Evolutionary conservation across 306 rosid genomes (phyloP), one percentile per base, ranked within the genome.

Genomic region (Lagenaria siceraria): DNA sequence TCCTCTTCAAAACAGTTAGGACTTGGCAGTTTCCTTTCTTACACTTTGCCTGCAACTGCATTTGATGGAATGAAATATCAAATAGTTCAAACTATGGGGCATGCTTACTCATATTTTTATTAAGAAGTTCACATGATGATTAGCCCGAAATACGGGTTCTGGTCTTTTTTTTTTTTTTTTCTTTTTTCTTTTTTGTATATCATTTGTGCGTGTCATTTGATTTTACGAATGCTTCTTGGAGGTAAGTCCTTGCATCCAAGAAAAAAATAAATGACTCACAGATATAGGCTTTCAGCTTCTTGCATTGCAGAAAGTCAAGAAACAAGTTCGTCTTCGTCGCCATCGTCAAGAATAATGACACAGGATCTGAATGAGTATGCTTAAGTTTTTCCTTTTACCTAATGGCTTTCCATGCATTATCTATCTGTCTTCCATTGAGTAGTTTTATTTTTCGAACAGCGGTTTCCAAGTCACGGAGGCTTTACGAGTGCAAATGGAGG

Each of bases 381-480:
- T 54, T 1, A 4, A 75, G 56, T 74, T 40, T 56, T 52, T 56
- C 51, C 12, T 62, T 43, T 7, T 21, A 15, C 27, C 52, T 48
- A 35, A 18, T 49, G 36, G 36, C 10, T 54, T 31, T 63, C 21
- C 60, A 11, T 54, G 38, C 24, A 8, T 10, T 38, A 17, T 76
- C 60, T 11, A 24, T 53, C 0, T 29, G 36, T 78, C 63, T 56
- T 75, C 68, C 3, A 3, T 42, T 38, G 69, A 77, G 24, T 75
- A 36, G 38, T 58, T 80, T 72, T 76, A 2, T 76, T 22, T 61
- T 75, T 54, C 24, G 54, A 80, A 75, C 84, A 85, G 91, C 61
- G 87, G 91, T 40, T 83, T 75, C 80, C 89, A 87, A 77, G 87
- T 87, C 49, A 85, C 91, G 3, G 91, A 87, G 89, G 91, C 91